Evolutionary conservation across 2,329 filamentous ascomycete species (phyloP).

Genomic region (Fusarium continuum): DNA sequence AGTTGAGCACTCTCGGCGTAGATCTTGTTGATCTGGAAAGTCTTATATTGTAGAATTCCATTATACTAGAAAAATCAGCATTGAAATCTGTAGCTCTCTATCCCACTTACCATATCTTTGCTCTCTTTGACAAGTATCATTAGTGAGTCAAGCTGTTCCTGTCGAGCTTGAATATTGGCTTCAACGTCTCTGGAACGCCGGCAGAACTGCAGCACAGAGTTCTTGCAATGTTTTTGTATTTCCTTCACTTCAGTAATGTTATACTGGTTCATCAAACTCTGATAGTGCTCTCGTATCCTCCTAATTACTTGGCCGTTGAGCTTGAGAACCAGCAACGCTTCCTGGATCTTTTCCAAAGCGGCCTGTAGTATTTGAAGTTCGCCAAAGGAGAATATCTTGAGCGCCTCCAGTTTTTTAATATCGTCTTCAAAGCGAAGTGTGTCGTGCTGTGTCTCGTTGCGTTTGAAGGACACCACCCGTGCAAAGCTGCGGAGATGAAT

Average conservation of each 20-base stretch:
- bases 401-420: not conserved
- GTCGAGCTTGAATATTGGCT: constrained; percentile 7
- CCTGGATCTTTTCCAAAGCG: constrained; percentile 14
- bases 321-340: constrained; percentile 13
- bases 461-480: not conserved
- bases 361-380: constrained; percentile 13
- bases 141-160: constrained; percentile 8
- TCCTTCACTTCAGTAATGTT: not conserved
- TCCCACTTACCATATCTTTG: constrained; percentile 6
- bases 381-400: not conserved
- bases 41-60: constrained; percentile 20
- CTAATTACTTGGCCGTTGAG: constrained; percentile 23
- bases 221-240: not conserved
- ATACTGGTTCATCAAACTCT: constrained; percentile 4
- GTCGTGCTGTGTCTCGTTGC: too few relatives aligned
- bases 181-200: not conserved
- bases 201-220: not conserved
- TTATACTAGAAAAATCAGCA: constrained; percentile 12
- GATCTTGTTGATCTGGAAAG: constrained; percentile 14
- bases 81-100: fast-evolving
- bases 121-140: constrained; percentile 11
- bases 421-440: not conserved
- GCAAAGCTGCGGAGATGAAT: not conserved
- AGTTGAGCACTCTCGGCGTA: constrained; percentile 21
- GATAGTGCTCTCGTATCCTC: constrained; percentile 24